Evolutionary conservation across 257 asterid genomes (phyloP).

Genomic region (Vinca minor): DNA sequence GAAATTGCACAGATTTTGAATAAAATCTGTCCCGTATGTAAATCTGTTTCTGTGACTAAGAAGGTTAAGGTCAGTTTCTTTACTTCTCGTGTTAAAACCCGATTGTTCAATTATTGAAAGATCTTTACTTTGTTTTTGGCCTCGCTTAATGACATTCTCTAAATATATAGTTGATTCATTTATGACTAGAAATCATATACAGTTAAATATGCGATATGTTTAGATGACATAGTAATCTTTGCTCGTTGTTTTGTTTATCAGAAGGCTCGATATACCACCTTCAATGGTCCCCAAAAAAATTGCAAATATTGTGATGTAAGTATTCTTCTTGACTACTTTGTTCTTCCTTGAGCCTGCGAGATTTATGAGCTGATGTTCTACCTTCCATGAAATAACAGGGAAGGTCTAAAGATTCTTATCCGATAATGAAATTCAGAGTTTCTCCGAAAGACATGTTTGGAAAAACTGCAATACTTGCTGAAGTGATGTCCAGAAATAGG

Average conservation of each 20-base stretch:
- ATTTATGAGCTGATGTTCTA: conserved; percentile 19
- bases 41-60: conserved; percentile 39
- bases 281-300: conserved; percentile 18
- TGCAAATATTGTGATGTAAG: conserved; percentile 92
- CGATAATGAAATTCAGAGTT: conserved; percentile 66
- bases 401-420: conserved; percentile 42
- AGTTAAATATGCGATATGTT: too few relatives aligned
- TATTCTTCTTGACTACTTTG: conserved; percentile 21
- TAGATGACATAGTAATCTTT: background rate
- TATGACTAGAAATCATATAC: too few relatives aligned
- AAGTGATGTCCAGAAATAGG: conserved; percentile 38
- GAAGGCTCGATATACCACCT: conserved; percentile 32
- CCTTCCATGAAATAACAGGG: conserved; percentile 49
- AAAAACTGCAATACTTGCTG: conserved; percentile 67
- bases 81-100: too few relatives aligned
- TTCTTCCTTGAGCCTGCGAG: conserved; percentile 10
- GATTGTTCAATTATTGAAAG: too few relatives aligned
- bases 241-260: conserved; percentile 32
- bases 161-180: too few relatives aligned
- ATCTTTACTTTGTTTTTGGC: background rate
- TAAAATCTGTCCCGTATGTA: conserved; percentile 87
- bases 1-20: conserved; percentile 71
- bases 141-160: too few relatives aligned
- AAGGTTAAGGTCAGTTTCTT: too few relatives aligned
- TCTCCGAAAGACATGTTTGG: conserved; percentile 62